Evolutionary conservation across 163 green algal species (phyloP).

Genomic region (Scenedesmus sp.): DNA sequence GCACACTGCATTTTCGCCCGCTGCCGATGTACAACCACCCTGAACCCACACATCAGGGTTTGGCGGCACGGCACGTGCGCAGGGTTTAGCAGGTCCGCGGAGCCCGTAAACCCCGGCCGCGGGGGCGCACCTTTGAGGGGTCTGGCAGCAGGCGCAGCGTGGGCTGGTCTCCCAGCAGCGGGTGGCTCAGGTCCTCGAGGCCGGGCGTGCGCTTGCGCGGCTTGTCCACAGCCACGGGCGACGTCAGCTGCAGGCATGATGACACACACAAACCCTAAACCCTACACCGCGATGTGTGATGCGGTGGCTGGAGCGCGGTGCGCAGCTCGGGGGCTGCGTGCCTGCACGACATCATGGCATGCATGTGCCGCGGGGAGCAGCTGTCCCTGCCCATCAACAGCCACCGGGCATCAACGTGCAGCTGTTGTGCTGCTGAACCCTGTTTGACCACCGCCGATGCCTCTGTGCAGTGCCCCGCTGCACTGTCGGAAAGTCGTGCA

Average conservation of each 20-base stretch:
- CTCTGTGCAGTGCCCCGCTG: too few relatives aligned
- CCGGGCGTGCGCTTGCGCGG: constrained; percentile 48
- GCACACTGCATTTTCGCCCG: too few relatives aligned
- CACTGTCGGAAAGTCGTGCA: too few relatives aligned
- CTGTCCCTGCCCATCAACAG: too few relatives aligned
- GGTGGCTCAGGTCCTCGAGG: constrained; percentile 81
- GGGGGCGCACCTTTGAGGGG: constrained; percentile 25
- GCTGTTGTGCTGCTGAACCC: too few relatives aligned
- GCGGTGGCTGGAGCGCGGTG: too few relatives aligned
- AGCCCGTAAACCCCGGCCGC: too few relatives aligned
- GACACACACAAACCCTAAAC: neutral
- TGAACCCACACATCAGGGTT: neutral
- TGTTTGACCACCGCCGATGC: too few relatives aligned
- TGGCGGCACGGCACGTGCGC: neutral
- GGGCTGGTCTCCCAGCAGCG: constrained; percentile 87
- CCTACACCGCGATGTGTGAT: neutral
- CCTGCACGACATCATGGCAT: too few relatives aligned
- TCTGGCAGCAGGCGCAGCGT: constrained; percentile 87
- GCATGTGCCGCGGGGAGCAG: too few relatives aligned
- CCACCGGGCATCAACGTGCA: too few relatives aligned
- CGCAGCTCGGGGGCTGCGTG: too few relatives aligned
- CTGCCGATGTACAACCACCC: neutral
- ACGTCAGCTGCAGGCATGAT: neutral
- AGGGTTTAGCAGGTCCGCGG: neutral
- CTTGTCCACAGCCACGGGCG: constrained; percentile 39